Evolutionary conservation across 75 land plant genomes (phyloP), one percentile per base, ranked within the genome.

Genomic region (Picea sitchensis): DNA sequence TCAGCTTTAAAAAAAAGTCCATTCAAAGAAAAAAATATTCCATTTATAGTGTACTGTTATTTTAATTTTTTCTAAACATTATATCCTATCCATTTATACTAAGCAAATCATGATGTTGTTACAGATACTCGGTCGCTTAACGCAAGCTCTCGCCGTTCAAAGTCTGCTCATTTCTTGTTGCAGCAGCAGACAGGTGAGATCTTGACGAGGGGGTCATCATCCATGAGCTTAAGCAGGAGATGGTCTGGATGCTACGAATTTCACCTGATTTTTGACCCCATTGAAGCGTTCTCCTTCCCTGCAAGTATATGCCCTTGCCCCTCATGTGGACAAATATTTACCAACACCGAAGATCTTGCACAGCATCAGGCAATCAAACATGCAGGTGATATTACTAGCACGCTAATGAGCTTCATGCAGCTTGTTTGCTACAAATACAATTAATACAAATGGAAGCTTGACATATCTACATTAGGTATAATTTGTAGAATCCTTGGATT

Each of bases 241-340:
- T 65, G 89, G 17, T 85, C 91, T 11, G 91, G 88, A 11, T 91
- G 93, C 68, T 91, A 91, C 78, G 93, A 91, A 65, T 89, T 89
- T 57, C 84, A 87, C 67, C 79, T 82, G 82, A 86, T 89, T 75
- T 82, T 89, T 31, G 89, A 89, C 63, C 91, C 91, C 14, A 73
- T 87, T 21, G 83, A 80, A 76, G 86, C 83, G 3, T 76, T 83
- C 41, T 86, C 90, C 73, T 80, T 84, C 20, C 82, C 84, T 67
- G 13, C 79, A 20, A 78, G 78, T 59, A 77, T 87, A 5, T 85
- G 78, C 65, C 44, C 89, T 17, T 91, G 93, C 76, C 81, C 87
- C 72, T 62, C 83, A 4, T 91, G 93, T 80, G 93, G 91, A 34
- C 86, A 91, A 81, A 76, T 89, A 23, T 91, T 91, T 79, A 82